Evolutionary conservation across 257 asterid species (phyloP).

Genomic region (Solanum medicagineum): DNA sequence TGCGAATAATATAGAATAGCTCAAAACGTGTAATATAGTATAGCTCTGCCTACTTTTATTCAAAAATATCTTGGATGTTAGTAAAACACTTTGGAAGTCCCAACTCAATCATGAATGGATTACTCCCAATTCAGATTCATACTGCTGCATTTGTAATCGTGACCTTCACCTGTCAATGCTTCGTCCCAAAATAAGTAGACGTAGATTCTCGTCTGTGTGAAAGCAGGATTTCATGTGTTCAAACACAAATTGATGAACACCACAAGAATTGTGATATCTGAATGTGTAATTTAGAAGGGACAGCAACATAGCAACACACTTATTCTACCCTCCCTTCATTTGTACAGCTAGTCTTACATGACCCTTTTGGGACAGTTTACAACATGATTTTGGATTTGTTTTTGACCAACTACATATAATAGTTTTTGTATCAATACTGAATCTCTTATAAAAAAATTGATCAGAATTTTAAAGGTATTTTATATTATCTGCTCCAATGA

Average conservation of each 20-base stretch:
- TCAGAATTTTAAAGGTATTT: not conserved
- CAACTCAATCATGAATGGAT: not conserved
- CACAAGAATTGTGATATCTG: not conserved
- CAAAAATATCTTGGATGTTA: too few relatives aligned
- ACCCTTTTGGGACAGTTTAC: not conserved
- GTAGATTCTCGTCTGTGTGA: too few relatives aligned
- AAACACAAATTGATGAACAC: not conserved
- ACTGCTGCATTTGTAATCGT: too few relatives aligned
- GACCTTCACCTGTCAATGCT: too few relatives aligned
- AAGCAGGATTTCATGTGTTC: not conserved
- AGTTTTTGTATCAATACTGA: not conserved
- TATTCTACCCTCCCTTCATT: conserved; percentile 2
- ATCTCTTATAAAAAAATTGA: not conserved
- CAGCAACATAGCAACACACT: not conserved
- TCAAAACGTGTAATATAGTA: too few relatives aligned
- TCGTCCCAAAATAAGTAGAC: too few relatives aligned
- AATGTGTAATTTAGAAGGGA: not conserved
- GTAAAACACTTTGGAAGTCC: not conserved
- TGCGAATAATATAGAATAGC: not conserved
- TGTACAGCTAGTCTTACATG: not conserved
- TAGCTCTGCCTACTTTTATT: not conserved
- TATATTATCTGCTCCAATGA: not conserved
- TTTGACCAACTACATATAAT: not conserved
- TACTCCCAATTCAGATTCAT: not conserved
- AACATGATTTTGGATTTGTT: not conserved